Evolutionary conservation across 2,329 filamentous ascomycete genomes (phyloP).

Genomic region (Thelonectria rubi): DNA sequence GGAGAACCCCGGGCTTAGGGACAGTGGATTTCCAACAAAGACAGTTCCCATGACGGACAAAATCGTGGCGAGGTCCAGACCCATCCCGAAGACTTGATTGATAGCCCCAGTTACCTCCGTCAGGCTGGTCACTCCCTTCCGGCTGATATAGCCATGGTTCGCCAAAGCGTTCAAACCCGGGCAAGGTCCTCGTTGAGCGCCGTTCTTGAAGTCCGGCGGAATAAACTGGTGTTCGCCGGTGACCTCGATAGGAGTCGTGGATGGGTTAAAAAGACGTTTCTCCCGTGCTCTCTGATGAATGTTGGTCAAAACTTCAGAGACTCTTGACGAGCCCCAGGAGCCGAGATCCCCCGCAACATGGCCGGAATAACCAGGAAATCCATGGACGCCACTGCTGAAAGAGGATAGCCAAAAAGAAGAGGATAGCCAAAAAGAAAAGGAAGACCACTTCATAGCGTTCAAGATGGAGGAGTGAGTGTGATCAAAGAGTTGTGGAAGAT

Average conservation of each 20-base stretch:
- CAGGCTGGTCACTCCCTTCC: constrained; percentile 32
- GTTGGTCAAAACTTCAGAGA: constrained; percentile 16
- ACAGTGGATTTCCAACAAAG: constrained; percentile 60
- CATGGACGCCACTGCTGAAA: constrained; percentile 5
- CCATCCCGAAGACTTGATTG: constrained; percentile 56
- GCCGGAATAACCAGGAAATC: constrained; percentile 7
- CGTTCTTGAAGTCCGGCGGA: constrained; percentile 38
- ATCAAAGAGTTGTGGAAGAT: not conserved
- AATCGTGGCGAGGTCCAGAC: constrained; percentile 52
- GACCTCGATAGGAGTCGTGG: constrained; percentile 33
- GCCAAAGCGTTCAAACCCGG: constrained; percentile 50
- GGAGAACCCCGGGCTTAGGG: constrained; percentile 59
- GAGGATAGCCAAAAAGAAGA: constrained; percentile 8
- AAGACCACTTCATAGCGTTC: constrained; percentile 16
- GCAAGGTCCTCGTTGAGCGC: constrained; percentile 43
- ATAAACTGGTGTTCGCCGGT: constrained; percentile 39
- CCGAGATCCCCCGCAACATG: not conserved
- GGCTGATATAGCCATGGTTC: constrained; percentile 48
- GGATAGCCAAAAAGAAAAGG: constrained; percentile 1
- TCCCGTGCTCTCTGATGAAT: constrained; percentile 22
- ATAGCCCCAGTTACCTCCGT: constrained; percentile 25
- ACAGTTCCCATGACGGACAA: constrained; percentile 58
- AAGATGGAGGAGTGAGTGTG: not conserved
- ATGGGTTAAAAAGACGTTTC: constrained; percentile 33
- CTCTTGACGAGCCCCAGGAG: constrained; percentile 1